Percentiles rank a stretch among this genome's conserved stretches.
phyloP scores from a whole-genome alignment of 23 red algal species.

The Cyanidium caldarium region DNA sequence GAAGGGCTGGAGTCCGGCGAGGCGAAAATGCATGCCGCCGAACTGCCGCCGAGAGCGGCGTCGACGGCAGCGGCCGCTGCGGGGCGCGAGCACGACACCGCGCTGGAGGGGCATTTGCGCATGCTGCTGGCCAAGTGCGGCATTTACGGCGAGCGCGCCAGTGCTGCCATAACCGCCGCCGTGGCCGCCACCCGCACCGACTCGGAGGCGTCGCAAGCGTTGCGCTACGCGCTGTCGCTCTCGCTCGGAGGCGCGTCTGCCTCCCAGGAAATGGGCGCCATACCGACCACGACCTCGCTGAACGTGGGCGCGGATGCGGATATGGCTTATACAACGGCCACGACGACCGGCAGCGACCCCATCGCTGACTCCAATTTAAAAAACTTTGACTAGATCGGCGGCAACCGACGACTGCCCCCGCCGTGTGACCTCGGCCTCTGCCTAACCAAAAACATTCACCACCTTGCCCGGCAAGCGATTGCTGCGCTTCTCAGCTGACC shows the following conservation, averaged over 20 bases:
- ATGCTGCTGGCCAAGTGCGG: neutral
- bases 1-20: too few species aligned
- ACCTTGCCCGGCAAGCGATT: neutral
- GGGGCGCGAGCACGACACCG: neutral
- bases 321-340: too few species aligned
- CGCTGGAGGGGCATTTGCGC: neutral
- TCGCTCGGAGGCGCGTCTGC: neutral
- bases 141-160: neutral
- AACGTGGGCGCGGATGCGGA: neutral
- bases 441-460: constrained; percentile 1
- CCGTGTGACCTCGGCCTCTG: neutral
- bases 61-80: neutral
- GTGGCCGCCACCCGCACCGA: neutral
- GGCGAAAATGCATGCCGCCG: too few species aligned
- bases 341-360: neutral
- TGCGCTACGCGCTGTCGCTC: neutral
- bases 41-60: neutral
- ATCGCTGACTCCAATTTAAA: neutral
- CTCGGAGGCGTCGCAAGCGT: neutral
- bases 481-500: neutral
- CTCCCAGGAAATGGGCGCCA: neutral
- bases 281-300: too few species aligned
- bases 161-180: neutral
- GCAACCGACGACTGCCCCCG: neutral
- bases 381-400: neutral